A percentile compares a stretch with the other conserved stretches of the same genome.
Conservation (phyloP, 768 basidiomycete genomes). For the Pholiota microspora region DNA sequence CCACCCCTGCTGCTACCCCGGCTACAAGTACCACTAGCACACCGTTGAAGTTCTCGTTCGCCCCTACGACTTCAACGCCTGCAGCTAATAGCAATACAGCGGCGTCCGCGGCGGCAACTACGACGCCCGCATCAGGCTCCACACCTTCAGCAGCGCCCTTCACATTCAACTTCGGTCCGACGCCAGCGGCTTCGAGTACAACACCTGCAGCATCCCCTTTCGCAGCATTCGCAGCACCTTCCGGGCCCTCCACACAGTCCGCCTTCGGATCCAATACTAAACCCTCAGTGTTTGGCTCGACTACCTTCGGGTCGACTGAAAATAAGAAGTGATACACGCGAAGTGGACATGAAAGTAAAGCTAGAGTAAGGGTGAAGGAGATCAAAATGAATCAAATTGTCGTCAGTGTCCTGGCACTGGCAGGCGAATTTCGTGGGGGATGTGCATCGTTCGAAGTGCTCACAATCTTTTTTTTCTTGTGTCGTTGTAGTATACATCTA, state of each 20-base stretch:
- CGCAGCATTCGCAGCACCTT: constrained; percentile 21
- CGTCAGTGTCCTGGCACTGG: neutral
- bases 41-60: neutral
- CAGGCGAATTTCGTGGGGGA: neutral
- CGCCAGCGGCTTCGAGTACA: constrained; percentile 9
- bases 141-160: constrained; percentile 10
- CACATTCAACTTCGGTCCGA: constrained; percentile 20
- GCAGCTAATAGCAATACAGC: neutral
- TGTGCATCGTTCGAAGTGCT: neutral
- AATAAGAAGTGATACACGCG: constrained; percentile 1
- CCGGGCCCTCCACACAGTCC: constrained; percentile 3
- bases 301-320: neutral
- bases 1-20: neutral
- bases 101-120: neutral
- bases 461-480: constrained; percentile 2
- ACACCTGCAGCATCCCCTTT: constrained; percentile 28
- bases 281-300: neutral
- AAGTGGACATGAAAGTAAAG: neutral
- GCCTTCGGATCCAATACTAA: constrained; percentile 4
- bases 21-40: neutral
- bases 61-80: neutral
- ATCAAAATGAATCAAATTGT: neutral
- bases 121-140: constrained; percentile 14
- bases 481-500: constrained; percentile 1
- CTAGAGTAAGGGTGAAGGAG: neutral